Base-by-base conservation (phyloP, 768 basidiomycete genomes). In the Pholiota molesta region DNA sequence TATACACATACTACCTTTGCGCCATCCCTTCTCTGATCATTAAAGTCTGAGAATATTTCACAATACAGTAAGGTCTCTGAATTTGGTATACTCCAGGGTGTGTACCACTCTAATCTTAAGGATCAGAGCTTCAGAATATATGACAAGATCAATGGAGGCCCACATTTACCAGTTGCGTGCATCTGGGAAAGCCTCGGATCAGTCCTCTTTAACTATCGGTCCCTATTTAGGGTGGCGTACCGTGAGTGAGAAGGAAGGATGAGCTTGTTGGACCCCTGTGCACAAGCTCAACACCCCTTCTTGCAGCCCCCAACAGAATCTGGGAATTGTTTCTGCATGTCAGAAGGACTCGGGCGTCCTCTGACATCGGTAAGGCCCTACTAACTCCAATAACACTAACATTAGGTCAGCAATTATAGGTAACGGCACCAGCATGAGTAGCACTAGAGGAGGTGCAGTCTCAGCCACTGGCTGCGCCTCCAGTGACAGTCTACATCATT, bases 151-250 rank as follows among this genome's bases (percentile, higher is more conserved):
- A 31, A 53, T 8, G 2, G 52, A 31, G 52, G 52, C 52, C 52
- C 52, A 53, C 52, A 53, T 53, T 31, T 53, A 53, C 52, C 52
- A 33, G 28, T 31, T 14, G 52, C 28, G 28, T 33, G 52, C 52
- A n/a, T 26, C 28, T 33, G 52, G 52, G 26, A 53, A 53, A 53
- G 52, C 52, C 52, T 31, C 28, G 28, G 52, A 53, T 33, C 52
- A 9, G 52, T 31, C 45, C 45, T 17, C 14, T 29, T 7, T 5
- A 28, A 31, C 29, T 16, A 31, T 2, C 21, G 52, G 52, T 53
- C 52, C 52, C 52, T 53, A 53, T 53, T 53, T 31, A 53, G 52
- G 52, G 52, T 14, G 52, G 52, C 52, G 29, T 53, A 53, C 52
- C 52, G 17, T 33, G 29, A 53, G 52, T 53, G 52, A 53, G 29